Conservation (phyloP, 2,329 filamentous ascomycete genomes). For the Chaetomium sp. region DNA sequence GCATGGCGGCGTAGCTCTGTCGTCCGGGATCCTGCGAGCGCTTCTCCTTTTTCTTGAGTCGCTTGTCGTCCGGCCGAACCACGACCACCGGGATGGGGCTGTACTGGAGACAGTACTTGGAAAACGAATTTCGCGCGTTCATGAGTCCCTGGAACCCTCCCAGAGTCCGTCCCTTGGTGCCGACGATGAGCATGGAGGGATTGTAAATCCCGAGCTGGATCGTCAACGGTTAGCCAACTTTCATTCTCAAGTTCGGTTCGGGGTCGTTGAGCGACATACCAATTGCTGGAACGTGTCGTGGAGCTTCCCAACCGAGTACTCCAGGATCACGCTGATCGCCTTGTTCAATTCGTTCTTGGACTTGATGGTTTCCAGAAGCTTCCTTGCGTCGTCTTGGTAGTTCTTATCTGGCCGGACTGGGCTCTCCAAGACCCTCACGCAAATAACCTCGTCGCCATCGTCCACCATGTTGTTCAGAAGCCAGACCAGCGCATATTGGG, state of each 20-base stretch:
- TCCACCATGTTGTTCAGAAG: constrained; percentile 86
- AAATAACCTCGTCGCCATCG: constrained; percentile 89
- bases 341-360: constrained; percentile 72
- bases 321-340: constrained; percentile 77
- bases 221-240: constrained; percentile 4
- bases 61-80: constrained; percentile 78
- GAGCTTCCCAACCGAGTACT: constrained; percentile 83
- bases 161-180: constrained; percentile 76
- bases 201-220: constrained; percentile 81
- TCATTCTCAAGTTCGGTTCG: too few relatives aligned
- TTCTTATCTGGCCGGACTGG: constrained; percentile 63
- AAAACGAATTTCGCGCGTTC: constrained; percentile 72
- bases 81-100: constrained; percentile 91
- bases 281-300: constrained; percentile 86
- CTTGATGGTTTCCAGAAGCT: constrained; percentile 69
- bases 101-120: constrained; percentile 91
- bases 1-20: constrained; percentile 70
- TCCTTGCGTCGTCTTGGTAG: constrained; percentile 70
- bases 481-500: constrained; percentile 88
- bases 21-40: constrained; percentile 68
- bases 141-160: constrained; percentile 82
- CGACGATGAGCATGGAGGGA: constrained; percentile 84
- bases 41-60: constrained; percentile 84
- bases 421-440: constrained; percentile 80
- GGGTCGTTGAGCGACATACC: constrained; percentile 44